Evolutionary conservation across 345 rosid species (phyloP), one percentile per base, ranked within the genome.

Genomic region (thale cress (Arabidopsis thaliana)): DNA sequence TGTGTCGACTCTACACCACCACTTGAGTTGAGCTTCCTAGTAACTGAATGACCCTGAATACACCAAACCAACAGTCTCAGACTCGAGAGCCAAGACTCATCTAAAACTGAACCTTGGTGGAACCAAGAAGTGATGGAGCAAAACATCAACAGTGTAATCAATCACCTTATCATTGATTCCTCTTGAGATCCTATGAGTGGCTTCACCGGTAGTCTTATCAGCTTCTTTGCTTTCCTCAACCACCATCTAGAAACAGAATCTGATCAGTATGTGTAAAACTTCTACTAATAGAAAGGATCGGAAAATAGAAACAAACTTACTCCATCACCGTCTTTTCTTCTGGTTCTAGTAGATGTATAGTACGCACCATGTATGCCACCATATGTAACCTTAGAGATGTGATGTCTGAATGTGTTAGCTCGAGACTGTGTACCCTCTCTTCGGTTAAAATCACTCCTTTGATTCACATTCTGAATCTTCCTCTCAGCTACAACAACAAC

Each of bases 171-270:
- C 93, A 62, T 87, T 82, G 57, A 94, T 88, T 59, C 93, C 96
- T 83, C 92, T 83, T 0, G 96, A 87, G 75, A 91, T 85, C 71
- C 86, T 86, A 79, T 94, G 97, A 9, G 86, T 76, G 36, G 97
- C 97, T 79, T 83, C 87, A 83, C 95, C 89, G 0, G 91, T 83
- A 61, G 87, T 82, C 73, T 48, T 82, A 82, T 94, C 92, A 2
- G 98, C 97, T 78, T 90, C 92, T 78, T 79, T 88, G 82, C 85
- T 85, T 82, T 94, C 98, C 87, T 91, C 97, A 49, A 90, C 48
- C 75, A 87, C 73, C 30, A 78, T 83, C 98, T 94, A 80, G 6
- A 70, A 52, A 58, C 70, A 65, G 10, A 46, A 48, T 48, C 51
- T 2, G 33, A 30, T 33, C 62, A 69, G 41, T 58, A 36, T 20